Conservation (phyloP, 768 basidiomycete species). For the Chlorophyllum brunneum region DNA sequence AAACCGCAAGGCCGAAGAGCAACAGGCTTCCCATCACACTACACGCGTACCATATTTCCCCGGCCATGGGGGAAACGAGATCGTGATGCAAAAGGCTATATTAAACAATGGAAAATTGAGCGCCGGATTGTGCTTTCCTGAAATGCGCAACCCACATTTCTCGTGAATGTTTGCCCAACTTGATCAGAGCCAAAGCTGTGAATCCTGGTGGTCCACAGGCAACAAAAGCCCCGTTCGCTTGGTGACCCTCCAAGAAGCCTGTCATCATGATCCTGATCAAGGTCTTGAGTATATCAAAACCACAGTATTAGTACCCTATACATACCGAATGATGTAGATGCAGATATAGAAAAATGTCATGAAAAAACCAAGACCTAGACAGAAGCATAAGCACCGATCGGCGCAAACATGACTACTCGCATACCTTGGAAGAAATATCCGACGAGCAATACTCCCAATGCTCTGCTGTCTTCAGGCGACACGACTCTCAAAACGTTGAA, state of each 20-base stretch:
- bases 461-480: slow-evolving; percentile 28
- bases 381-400: neutral
- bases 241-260: slow-evolving; percentile 43
- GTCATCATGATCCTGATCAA: slow-evolving; percentile 25
- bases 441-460: slow-evolving; percentile 36
- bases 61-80: slow-evolving; percentile 33
- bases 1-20: slow-evolving; percentile 43
- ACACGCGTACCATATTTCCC: slow-evolving; percentile 41
- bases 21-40: slow-evolving; percentile 35
- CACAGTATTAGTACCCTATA: slow-evolving; percentile 22
- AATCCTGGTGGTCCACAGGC: slow-evolving; percentile 47
- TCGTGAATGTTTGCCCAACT: slow-evolving; percentile 33
- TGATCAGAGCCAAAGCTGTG: slow-evolving; percentile 43
- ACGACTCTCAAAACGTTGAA: slow-evolving; percentile 39
- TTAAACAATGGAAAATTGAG: neutral
- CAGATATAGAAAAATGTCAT: slow-evolving; percentile 49
- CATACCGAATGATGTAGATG: slow-evolving; percentile 44
- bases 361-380: slow-evolving; percentile 39
- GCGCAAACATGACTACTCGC: neutral
- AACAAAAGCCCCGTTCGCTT: slow-evolving; percentile 46
- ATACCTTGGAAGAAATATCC: slow-evolving; percentile 48
- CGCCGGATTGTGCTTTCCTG: neutral
- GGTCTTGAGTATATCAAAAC: neutral
- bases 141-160: slow-evolving; percentile 29
- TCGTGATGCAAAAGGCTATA: slow-evolving; percentile 29